phyloP scores from a whole-genome alignment of 768 basidiomycete species.

The Auricularia sp. region DNA sequence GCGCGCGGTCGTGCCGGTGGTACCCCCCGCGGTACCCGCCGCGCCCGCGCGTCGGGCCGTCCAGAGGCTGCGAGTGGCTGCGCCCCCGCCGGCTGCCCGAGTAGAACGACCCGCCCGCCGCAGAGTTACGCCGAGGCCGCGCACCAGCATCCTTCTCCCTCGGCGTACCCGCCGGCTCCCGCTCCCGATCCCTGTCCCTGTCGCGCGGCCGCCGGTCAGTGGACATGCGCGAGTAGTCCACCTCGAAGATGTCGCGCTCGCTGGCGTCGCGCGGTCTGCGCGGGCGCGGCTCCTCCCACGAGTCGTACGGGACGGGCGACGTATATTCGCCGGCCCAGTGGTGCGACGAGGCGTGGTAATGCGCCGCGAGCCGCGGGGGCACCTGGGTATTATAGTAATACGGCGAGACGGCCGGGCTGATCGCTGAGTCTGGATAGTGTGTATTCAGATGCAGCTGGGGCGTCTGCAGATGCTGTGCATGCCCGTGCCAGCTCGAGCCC shows the following conservation, averaged over 20 bases:
- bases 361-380: not conserved
- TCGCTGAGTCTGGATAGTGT: not conserved
- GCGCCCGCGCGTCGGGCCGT: not conserved
- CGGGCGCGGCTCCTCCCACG: not conserved
- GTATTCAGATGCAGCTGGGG: not conserved
- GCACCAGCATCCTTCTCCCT: not conserved
- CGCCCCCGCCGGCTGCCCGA: not conserved
- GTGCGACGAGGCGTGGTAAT: not conserved
- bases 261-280: not conserved
- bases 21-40: not conserved
- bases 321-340: not conserved
- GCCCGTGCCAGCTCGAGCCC: not conserved
- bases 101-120: not conserved
- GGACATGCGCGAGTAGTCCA: not conserved
- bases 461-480: not conserved
- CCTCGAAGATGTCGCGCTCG: not conserved
- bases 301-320: not conserved
- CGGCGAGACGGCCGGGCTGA: not conserved
- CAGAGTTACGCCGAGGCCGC: not conserved
- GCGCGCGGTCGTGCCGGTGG: not conserved
- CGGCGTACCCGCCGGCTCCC: not conserved
- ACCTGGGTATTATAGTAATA: not conserved
- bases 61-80: conserved; percentile 1
- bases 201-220: no score
- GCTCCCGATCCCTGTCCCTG: no score